phyloP scores from a whole-genome alignment of 768 basidiomycete genomes.

The Termitomyces sp. region DNA sequence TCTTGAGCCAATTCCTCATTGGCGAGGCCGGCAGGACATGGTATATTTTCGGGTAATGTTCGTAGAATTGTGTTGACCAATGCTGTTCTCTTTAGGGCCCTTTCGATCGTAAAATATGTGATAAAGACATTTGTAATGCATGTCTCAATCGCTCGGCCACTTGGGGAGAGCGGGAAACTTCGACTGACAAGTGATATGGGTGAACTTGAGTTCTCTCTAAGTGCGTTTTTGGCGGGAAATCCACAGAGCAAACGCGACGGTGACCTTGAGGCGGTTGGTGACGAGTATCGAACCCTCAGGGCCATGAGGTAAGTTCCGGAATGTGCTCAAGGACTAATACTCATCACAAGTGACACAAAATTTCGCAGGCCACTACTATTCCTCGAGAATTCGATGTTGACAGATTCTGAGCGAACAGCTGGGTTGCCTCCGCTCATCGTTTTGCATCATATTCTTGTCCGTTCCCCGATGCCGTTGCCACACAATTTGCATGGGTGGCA shows the following conservation, averaged over 20 bases:
- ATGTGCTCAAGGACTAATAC: not conserved
- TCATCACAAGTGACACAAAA: conserved; percentile 3
- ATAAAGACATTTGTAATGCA: conserved; percentile 89
- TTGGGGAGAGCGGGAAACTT: conserved; percentile 91
- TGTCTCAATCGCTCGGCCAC: conserved; percentile 87
- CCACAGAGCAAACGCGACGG: conserved; percentile 57
- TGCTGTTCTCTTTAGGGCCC: conserved; percentile 40
- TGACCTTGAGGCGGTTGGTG: conserved; percentile 73
- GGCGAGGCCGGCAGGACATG: conserved; percentile 74
- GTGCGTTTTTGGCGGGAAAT: conserved; percentile 67
- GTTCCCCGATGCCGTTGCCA: conserved; percentile 82
- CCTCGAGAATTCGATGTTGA: conserved; percentile 72
- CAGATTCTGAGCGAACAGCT: conserved; percentile 60
- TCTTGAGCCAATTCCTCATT: conserved; percentile 67
- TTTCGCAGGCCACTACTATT: conserved; percentile 77
- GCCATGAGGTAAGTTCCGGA: conserved; percentile 74
- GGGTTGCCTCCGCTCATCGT: conserved; percentile 88
- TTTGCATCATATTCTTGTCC: conserved; percentile 88
- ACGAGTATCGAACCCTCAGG: conserved; percentile 82
- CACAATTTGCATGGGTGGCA: conserved; percentile 92
- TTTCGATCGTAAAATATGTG: conserved; percentile 70
- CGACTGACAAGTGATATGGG: conserved; percentile 97
- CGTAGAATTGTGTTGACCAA: not conserved
- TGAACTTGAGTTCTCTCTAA: conserved; percentile 89
- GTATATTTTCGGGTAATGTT: conserved; percentile 36